Percentiles rank a stretch among this genome's conserved stretches.
Conservation (phyloP, 257 asterid species). For the Primulina tabacum region DNA sequence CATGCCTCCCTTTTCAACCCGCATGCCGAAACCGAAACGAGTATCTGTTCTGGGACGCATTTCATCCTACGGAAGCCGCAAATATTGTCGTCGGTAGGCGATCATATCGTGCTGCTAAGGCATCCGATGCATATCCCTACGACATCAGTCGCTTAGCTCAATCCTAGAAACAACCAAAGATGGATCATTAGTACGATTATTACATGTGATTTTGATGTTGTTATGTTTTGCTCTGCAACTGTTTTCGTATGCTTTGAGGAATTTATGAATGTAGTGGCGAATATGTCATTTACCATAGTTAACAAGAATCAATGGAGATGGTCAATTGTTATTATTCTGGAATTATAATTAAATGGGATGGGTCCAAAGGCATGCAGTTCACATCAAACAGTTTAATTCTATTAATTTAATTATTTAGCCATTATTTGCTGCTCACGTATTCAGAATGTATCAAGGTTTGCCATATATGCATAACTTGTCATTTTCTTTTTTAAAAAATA, state of each 20-base stretch:
- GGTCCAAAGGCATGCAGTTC: background rate
- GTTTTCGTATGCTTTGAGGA: background rate
- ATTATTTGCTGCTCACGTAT: too few relatives aligned
- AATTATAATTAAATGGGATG: background rate
- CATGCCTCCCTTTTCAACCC: slow-evolving; percentile 31
- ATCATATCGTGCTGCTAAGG: slow-evolving; percentile 25
- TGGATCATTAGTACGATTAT: too few relatives aligned
- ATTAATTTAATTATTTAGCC: too few relatives aligned
- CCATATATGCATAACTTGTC: too few relatives aligned
- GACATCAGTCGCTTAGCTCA: background rate
- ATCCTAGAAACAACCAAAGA: background rate
- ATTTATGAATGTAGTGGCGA: background rate
- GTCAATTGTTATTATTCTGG: background rate
- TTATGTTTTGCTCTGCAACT: background rate
- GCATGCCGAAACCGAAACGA: slow-evolving; percentile 24
- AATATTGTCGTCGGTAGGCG: slow-evolving; percentile 27
- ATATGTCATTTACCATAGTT: background rate
- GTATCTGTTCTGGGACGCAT: slow-evolving; percentile 34
- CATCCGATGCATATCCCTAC: slow-evolving; percentile 25
- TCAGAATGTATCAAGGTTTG: too few relatives aligned
- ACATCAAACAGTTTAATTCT: too few relatives aligned
- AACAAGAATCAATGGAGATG: background rate
- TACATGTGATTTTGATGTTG: too few relatives aligned
- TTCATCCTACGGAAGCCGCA: slow-evolving; percentile 32
- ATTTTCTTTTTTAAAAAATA: too few relatives aligned